These are phyloP conservation scores for Miamiensis avidus DNA, from an alignment of 169 alveolate genomes.

Conservation along the genomic window DNA sequence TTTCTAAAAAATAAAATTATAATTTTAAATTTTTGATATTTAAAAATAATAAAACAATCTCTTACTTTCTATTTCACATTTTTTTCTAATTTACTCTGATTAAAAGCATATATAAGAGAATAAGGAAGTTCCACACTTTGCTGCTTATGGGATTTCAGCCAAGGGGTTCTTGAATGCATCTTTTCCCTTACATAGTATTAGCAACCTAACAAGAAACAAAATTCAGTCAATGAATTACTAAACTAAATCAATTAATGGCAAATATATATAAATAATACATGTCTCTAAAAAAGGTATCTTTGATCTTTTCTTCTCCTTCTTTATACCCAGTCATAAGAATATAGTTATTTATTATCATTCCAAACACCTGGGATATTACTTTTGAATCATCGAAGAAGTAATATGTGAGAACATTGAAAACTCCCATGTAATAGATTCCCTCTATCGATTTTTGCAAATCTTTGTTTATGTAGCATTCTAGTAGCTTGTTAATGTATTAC, in stretches of 20 bases:
- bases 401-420: not conserved
- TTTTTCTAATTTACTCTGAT: not conserved
- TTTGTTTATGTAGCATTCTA: not conserved
- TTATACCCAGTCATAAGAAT: not conserved
- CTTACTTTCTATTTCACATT: not conserved
- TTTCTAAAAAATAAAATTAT: not conserved
- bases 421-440: not conserved
- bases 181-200: not conserved
- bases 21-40: too few species aligned
- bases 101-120: not conserved
- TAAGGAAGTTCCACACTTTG: not conserved
- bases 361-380: not conserved
- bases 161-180: not conserved
- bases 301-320: not conserved
- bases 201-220: too few species aligned
- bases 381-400: not conserved
- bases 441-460: too few species aligned
- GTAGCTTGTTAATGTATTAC: not conserved
- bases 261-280: not conserved
- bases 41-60: too few species aligned
- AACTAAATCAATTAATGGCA: too few species aligned
- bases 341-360: too few species aligned
- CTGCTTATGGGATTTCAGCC: not conserved
- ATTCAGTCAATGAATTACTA: too few species aligned
- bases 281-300: not conserved